Conservation (phyloP, 176 grass and related monocot genomes). For the Pontederia paniculata region DNA sequence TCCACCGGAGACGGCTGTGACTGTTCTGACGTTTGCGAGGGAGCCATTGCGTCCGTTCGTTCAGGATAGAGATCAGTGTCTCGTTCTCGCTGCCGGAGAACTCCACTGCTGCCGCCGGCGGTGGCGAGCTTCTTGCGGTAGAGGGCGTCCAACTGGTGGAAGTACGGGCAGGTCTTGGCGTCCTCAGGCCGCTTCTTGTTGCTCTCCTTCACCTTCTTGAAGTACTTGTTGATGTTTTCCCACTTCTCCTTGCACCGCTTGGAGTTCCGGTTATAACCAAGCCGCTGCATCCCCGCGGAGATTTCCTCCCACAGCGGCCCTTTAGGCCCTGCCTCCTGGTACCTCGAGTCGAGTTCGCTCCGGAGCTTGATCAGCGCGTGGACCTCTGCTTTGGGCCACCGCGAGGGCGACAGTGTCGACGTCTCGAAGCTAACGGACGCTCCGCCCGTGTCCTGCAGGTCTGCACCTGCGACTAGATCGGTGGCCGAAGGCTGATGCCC, state of each 20-base stretch:
- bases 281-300: constrained; percentile 57
- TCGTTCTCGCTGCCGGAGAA: background rate
- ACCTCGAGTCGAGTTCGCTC: constrained; percentile 59
- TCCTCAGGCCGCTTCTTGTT: constrained; percentile 93
- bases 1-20: constrained; percentile 1
- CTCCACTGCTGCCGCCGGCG: background rate
- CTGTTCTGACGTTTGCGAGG: background rate
- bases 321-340: constrained; percentile 89
- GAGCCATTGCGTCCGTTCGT: constrained; percentile 31
- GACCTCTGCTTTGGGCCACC: constrained; percentile 97
- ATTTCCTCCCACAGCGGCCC: constrained; percentile 97
- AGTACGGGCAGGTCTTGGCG: constrained; percentile 97
- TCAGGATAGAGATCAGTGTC: constrained; percentile 7
- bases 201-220: constrained; percentile 99
- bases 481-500: background rate
- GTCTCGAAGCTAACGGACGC: constrained; percentile 26
- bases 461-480: constrained; percentile 10
- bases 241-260: constrained; percentile 99
- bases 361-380: constrained; percentile 82
- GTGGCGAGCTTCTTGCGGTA: constrained; percentile 50
- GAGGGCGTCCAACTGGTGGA: constrained; percentile 93
- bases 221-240: constrained; percentile 99
- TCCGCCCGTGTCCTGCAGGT: constrained; percentile 15
- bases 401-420: constrained; percentile 30
- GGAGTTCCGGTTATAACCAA: constrained; percentile 69